These are phyloP conservation scores for Aethionema arabicum DNA, from an alignment of 345 rosid genomes.

Conservation along the genomic window DNA sequence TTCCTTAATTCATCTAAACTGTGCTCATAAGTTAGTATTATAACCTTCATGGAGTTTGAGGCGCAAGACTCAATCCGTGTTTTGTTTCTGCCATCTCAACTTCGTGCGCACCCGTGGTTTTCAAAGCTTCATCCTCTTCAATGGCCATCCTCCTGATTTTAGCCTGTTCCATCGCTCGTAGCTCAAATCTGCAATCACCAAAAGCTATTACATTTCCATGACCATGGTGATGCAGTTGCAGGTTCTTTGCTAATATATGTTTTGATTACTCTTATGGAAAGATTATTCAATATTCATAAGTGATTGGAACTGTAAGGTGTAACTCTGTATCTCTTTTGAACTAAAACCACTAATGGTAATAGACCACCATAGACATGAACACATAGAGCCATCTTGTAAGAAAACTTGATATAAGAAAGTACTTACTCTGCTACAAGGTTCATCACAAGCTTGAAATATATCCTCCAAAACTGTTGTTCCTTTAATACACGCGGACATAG, in stretches of 20 bases:
- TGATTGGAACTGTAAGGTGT: not conserved
- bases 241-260: not conserved
- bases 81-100: constrained; percentile 42
- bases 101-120: constrained; percentile 28
- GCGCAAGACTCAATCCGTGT: constrained; percentile 7
- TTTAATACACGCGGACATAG: constrained; percentile 74
- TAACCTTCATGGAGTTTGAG: constrained; percentile 28
- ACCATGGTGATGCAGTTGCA: not conserved
- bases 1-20: not conserved
- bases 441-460: constrained; percentile 73
- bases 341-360: not conserved
- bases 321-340: not conserved
- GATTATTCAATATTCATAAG: no score
- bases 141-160: constrained; percentile 24
- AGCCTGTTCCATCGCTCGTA: constrained; percentile 37
- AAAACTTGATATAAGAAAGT: constrained; percentile 4
- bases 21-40: not conserved
- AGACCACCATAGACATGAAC: not conserved
- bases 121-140: constrained; percentile 19
- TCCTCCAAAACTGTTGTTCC: constrained; percentile 82
- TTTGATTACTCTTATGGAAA: constrained; percentile 8
- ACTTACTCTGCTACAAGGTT: constrained; percentile 64
- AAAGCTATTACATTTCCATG: not conserved
- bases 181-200: constrained; percentile 33
- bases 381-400: constrained; percentile 7